Conservation (phyloP, 371 early-diverging fungal genomes). For the Zancudomyces culisetae region DNA sequence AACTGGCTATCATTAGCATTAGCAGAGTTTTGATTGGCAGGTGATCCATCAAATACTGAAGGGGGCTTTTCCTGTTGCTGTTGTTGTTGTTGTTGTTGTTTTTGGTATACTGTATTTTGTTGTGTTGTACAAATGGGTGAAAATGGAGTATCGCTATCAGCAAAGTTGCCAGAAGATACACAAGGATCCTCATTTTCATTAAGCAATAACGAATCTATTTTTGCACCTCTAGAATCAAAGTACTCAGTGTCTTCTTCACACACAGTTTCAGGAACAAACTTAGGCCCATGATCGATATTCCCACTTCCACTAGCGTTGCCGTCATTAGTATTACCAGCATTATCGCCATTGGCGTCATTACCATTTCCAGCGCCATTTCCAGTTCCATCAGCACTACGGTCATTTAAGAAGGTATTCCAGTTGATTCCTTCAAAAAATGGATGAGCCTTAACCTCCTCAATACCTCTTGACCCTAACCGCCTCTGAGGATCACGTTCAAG, state of each 20-base stretch:
- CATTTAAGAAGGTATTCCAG: constrained; percentile 64
- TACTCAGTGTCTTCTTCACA: constrained; percentile 75
- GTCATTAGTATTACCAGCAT: no score
- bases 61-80: neutral
- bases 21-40: no score
- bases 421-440: constrained; percentile 85
- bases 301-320: no score
- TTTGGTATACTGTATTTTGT: neutral
- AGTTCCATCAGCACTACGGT: no score
- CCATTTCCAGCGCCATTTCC: no score
- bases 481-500: constrained; percentile 52
- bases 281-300: constrained; percentile 39
- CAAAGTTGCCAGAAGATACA: no score
- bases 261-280: constrained; percentile 67
- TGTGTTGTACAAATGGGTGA: no score
- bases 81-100: neutral
- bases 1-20: constrained; percentile 37
- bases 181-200: neutral
- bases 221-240: constrained; percentile 75
- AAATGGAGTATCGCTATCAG: no score
- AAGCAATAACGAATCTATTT: constrained; percentile 5
- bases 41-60: no score
- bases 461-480: constrained; percentile 57
- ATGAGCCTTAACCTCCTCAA: constrained; percentile 74
- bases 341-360: no score